Evolutionary conservation across 371 early-diverging fungal species (phyloP), one percentile per base, ranked within the genome.

Genomic region (Cladochytrium tenue): DNA sequence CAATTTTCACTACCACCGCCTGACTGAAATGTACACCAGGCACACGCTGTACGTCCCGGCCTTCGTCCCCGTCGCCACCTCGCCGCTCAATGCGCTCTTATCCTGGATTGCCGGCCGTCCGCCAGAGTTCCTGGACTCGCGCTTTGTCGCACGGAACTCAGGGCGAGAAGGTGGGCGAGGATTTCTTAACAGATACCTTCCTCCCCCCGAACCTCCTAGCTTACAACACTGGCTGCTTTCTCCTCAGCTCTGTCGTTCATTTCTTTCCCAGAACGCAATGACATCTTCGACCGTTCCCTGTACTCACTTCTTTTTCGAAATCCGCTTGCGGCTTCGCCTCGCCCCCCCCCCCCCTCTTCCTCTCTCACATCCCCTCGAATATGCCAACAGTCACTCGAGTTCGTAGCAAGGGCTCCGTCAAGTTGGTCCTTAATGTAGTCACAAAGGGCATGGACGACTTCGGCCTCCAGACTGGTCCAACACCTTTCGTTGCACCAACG

Each of bases 81-180:
- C 71, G 2, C 77, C 77, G n/a, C 67, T 82, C 51, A 74, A 77
- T 59, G 63, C 56, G 27, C 60, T 79, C 30, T 61, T 81, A 32
- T 73, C 73, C 26, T 81, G 78, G 76, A 28, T 75, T 10, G 57
- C 66, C 1, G 86, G 86, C 5, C 60, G 77, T 28, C 62, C 76
- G 15, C 86, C 86, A 7, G 86, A 85, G 66, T 84, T 84, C 53
- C 15, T 86, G 25, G 86, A 85, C 69, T 63, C 80, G 5, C 67
- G 68, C 34, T 81, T 85, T 63, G 72, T 78, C n/a, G 74, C 66
- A 0, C 73, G 72, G 60, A 52, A 64, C 50, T 70, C 76, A 55
- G 83, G 83, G 13, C 50, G 86, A 5, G 84, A 84, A 75, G 80
- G 84, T 82, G 50, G 80, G 84, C 80, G 34, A 2, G 27, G 17